phyloP scores from a whole-genome alignment of 441 rosid genomes.

The Hura crepitans region DNA sequence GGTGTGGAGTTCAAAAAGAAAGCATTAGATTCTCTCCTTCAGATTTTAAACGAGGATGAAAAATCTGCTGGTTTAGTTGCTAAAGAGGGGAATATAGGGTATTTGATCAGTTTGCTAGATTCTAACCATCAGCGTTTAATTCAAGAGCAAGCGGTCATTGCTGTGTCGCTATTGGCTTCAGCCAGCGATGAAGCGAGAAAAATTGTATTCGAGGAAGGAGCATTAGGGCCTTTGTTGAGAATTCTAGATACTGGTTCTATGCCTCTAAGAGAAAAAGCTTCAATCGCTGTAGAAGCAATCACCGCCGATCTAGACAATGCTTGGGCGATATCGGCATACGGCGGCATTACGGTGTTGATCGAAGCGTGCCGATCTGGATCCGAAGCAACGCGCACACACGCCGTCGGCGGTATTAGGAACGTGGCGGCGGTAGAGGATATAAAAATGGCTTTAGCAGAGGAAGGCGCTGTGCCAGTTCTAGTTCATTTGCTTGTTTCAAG shows the following conservation, averaged over 20 bases:
- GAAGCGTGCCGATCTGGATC: conserved; percentile 68
- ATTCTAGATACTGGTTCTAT: conserved; percentile 57
- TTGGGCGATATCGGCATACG: conserved; percentile 68
- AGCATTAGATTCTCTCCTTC: conserved; percentile 64
- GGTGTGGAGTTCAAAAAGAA: conserved; percentile 68
- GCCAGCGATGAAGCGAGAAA: conserved; percentile 53
- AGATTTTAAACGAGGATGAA: conserved; percentile 48
- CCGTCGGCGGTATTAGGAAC: conserved; percentile 60
- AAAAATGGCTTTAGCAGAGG: conserved; percentile 51
- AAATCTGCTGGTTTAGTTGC: conserved; percentile 52
- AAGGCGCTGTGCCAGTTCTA: conserved; percentile 63
- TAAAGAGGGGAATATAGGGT: conserved; percentile 61
- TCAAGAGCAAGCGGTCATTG: conserved; percentile 60
- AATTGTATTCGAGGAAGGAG: conserved; percentile 60
- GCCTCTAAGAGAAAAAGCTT: conserved; percentile 54
- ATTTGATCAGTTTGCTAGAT: conserved; percentile 57
- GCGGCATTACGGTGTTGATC: conserved; percentile 51
- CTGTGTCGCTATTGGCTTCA: conserved; percentile 54
- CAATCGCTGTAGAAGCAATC: conserved; percentile 61
- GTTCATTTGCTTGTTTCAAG: conserved; percentile 41
- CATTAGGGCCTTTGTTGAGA: conserved; percentile 62
- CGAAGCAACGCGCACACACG: conserved; percentile 40
- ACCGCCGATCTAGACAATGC: conserved; percentile 63
- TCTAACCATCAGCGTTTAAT: conserved; percentile 39
- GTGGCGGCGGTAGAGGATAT: conserved; percentile 55